phyloP scores from a whole-genome alignment of 805 yeast species.

The Ogataea siamensis region DNA sequence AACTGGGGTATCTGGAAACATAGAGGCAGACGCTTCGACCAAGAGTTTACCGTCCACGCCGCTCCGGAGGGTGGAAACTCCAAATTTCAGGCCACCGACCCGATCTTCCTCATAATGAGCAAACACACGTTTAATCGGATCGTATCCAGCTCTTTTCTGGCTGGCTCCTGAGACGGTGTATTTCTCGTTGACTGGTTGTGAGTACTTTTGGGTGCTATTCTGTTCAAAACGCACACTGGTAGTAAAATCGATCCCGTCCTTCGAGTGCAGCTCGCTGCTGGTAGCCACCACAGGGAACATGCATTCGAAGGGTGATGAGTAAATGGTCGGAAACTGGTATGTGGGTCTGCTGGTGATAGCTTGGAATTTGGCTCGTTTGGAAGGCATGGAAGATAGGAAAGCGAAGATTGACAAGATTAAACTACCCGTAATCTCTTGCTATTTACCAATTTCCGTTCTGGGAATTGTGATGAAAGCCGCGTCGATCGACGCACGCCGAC shows the following conservation, averaged over 20 bases:
- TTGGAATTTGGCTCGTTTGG: conserved; percentile 4
- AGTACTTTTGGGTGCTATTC: conserved; percentile 16
- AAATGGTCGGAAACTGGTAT: conserved; percentile 10
- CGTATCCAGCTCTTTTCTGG: not conserved
- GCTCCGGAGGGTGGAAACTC: conserved; percentile 7
- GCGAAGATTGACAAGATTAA: not conserved
- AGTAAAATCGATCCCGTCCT: conserved; percentile 24
- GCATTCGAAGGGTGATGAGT: conserved; percentile 2
- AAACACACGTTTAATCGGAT: conserved; percentile 15
- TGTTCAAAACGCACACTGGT: conserved; percentile 1
- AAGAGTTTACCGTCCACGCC: conserved; percentile 9
- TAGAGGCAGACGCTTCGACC: not conserved
- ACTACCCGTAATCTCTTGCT: not conserved
- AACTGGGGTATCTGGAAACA: conserved; percentile 17
- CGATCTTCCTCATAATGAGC: conserved; percentile 8
- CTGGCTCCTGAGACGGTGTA: conserved; percentile 8
- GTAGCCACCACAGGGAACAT: conserved; percentile 21
- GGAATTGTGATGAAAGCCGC: conserved; percentile 11
- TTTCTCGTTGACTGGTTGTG: conserved; percentile 8
- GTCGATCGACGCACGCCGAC: conserved; percentile 12
- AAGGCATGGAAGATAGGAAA: not conserved
- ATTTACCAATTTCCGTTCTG: conserved; percentile 13
- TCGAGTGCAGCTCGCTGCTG: conserved; percentile 7
- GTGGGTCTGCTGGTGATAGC: conserved; percentile 2
- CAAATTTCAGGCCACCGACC: conserved; percentile 12